Evolutionary conservation across 306 rosid species (phyloP).

Genomic region (Cicer yamashitae): DNA sequence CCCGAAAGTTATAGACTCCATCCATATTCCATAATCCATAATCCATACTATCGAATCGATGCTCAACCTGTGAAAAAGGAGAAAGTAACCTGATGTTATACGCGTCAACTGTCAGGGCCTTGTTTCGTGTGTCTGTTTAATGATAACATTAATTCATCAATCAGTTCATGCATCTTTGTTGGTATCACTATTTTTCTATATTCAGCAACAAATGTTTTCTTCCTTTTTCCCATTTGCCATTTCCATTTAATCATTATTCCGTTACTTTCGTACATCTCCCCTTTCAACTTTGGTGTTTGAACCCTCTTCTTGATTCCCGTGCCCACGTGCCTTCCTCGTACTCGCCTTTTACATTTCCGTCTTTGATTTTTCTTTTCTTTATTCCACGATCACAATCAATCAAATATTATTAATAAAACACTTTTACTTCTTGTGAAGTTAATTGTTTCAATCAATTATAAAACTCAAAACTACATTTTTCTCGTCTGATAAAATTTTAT

Average conservation of each 20-base stretch:
- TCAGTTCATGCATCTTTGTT: slow-evolving; percentile 43
- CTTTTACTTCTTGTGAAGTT: no score
- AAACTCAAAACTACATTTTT: no score
- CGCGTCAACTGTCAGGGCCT: slow-evolving; percentile 43
- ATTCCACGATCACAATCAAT: neutral
- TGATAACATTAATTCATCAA: neutral
- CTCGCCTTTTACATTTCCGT: slow-evolving; percentile 38
- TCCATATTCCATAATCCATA: no score
- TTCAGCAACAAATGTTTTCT: slow-evolving; percentile 1
- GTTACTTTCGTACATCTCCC: slow-evolving; percentile 41
- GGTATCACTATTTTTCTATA: neutral
- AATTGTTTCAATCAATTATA: no score
- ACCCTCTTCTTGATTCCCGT: slow-evolving; percentile 21
- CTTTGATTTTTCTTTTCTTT: neutral
- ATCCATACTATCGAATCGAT: no score
- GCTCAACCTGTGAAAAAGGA: neutral
- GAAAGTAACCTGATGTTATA: slow-evolving; percentile 15
- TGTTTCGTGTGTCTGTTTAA: slow-evolving; percentile 16
- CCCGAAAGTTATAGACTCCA: no score
- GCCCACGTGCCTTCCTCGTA: slow-evolving; percentile 56
- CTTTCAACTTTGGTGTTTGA: slow-evolving; percentile 11
- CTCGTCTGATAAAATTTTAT: no score
- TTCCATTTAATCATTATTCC: neutral
- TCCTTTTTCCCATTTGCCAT: neutral
- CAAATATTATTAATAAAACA: neutral